phyloP scores from a whole-genome alignment of 2,329 filamentous ascomycete species.

The Pestalotiopsis sp. region DNA sequence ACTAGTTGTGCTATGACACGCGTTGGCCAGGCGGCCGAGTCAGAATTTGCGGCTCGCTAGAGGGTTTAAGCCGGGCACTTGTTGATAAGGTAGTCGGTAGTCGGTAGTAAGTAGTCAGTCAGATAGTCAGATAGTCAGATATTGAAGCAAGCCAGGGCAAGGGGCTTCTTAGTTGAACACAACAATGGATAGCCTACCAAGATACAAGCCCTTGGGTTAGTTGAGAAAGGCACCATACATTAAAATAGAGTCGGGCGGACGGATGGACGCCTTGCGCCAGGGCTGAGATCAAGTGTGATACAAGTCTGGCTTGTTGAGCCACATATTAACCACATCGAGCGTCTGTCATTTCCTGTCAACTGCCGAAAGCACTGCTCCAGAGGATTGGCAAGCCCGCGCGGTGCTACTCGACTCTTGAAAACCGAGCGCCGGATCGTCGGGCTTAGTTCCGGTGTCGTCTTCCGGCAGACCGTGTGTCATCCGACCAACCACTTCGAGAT shows the following conservation, averaged over 20 bases:
- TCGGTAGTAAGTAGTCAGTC: no score
- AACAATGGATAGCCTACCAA: neutral
- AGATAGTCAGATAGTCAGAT: no score
- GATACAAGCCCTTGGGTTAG: neutral
- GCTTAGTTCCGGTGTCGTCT: neutral
- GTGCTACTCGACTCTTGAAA: neutral
- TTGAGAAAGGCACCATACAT: neutral
- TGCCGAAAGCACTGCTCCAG: neutral
- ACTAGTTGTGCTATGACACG: neutral
- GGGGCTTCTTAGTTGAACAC: neutral
- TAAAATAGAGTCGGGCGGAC: neutral
- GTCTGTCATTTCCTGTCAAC: neutral
- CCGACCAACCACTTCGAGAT: neutral
- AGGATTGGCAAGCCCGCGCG: neutral
- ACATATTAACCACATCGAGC: neutral
- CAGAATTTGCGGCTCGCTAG: neutral
- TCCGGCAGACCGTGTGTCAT: neutral
- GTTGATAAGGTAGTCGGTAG: neutral
- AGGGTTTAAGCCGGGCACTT: neutral
- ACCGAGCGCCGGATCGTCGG: neutral
- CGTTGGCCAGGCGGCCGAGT: neutral
- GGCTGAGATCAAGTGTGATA: neutral
- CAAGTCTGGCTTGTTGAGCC: neutral
- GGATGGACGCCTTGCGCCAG: neutral
- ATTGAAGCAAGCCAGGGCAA: neutral